Conservation (phyloP, 75 land plant species). For the Picea glauca region DNA sequence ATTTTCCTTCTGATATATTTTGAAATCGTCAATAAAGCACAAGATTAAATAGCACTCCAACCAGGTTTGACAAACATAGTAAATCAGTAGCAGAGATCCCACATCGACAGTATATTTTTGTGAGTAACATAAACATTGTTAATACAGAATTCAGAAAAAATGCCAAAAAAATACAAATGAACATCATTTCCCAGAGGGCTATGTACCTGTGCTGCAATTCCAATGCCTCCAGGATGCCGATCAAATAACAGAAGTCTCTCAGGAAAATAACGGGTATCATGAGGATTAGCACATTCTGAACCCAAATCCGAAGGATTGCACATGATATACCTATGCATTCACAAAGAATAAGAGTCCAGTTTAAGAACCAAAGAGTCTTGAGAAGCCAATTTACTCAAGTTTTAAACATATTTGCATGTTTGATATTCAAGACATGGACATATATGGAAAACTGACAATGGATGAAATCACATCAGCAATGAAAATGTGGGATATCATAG, state of each 20-base stretch:
- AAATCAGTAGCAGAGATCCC: not conserved
- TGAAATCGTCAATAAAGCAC: not conserved
- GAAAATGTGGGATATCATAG: not conserved
- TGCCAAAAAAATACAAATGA: not conserved
- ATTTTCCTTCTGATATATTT: no score
- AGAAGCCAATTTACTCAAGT: not conserved
- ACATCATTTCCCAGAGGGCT: not conserved
- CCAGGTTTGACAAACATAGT: not conserved
- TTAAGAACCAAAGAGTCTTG: not conserved
- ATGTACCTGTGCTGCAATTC: constrained; percentile 77
- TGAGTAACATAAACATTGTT: not conserved
- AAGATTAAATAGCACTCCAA: not conserved
- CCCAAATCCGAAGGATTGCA: constrained; percentile 89
- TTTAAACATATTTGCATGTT: not conserved
- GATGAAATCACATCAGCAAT: not conserved
- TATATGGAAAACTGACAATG: not conserved
- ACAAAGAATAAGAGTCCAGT: constrained; percentile 3
- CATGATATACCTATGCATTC: constrained; percentile 57
- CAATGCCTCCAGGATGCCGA: constrained; percentile 88
- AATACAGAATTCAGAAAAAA: no score
- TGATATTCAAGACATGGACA: not conserved
- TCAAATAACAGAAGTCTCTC: constrained; percentile 91
- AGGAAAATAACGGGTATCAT: constrained; percentile 80
- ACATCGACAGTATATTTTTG: not conserved
- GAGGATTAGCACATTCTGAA: constrained; percentile 90